Evolutionary conservation across 768 basidiomycete species (phyloP).

Genomic region (Lactarius pseudohatsudake): DNA sequence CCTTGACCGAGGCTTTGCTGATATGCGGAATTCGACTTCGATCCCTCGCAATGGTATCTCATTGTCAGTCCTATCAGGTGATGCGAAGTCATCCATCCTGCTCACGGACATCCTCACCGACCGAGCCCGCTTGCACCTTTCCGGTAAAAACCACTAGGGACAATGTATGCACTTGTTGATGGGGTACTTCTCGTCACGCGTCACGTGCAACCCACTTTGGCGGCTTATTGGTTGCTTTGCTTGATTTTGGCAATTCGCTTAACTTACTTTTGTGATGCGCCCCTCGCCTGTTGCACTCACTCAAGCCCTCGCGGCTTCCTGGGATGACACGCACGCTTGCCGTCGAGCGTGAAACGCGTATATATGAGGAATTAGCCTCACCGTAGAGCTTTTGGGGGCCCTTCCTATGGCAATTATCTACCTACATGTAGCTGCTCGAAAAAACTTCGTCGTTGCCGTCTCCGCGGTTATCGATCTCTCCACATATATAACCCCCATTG

Average conservation of each 20-base stretch:
- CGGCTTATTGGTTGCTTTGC: too few species aligned
- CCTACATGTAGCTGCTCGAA: not conserved
- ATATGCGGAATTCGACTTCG: too few species aligned
- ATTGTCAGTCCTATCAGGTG: too few species aligned
- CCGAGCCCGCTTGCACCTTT: too few species aligned
- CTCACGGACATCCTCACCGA: too few species aligned
- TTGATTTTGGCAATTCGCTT: not conserved
- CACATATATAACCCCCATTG: not conserved
- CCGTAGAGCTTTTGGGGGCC: not conserved
- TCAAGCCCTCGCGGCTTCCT: not conserved
- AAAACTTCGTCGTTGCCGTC: not conserved
- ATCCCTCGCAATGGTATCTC: too few species aligned
- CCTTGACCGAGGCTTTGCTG: too few species aligned
- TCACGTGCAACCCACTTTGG: not conserved
- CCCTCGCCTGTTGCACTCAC: not conserved
- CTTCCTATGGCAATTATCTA: not conserved
- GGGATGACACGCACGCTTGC: not conserved
- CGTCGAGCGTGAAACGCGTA: not conserved
- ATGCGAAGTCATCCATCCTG: too few species aligned
- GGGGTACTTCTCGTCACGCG: not conserved
- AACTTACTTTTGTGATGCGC: not conserved
- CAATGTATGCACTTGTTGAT: too few species aligned
- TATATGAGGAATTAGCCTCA: not conserved
- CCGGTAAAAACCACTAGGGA: too few species aligned
- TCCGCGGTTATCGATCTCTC: not conserved